Percentiles rank a stretch among this genome's conserved stretches.
These are phyloP conservation scores for Sordariomycetes sp. DNA, from an alignment of 2,329 filamentous ascomycete species.

Conservation along the genomic window DNA sequence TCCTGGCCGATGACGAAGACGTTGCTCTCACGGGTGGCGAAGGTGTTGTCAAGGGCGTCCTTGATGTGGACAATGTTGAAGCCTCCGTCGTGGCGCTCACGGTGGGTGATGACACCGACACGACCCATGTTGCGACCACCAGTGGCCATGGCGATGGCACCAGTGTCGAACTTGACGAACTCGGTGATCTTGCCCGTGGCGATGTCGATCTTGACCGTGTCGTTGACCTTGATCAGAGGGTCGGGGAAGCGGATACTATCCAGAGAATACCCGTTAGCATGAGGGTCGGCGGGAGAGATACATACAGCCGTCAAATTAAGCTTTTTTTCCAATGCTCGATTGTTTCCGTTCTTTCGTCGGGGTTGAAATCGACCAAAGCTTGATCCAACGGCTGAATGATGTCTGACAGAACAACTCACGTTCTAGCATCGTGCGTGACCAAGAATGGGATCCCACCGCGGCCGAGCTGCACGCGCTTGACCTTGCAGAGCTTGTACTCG, in stretches of 20 bases:
- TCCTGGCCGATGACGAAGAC: slow-evolving; percentile 98
- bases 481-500: slow-evolving; percentile 99
- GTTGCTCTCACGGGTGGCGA: slow-evolving; percentile 98
- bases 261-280: slow-evolving; percentile 24
- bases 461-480: slow-evolving; percentile 98
- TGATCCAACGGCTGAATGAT: slow-evolving; percentile 99
- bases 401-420: slow-evolving; percentile 85
- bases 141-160: slow-evolving; percentile 95
- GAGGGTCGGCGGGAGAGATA: slow-evolving; percentile 12
- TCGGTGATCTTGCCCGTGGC: slow-evolving; percentile 95
- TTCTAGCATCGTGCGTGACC: slow-evolving; percentile 99
- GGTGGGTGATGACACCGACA: slow-evolving; percentile 99
- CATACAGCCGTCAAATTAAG: slow-evolving; percentile 43
- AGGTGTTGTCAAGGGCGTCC: slow-evolving; percentile 99
- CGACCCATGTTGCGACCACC: slow-evolving; percentile 99
- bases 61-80: slow-evolving; percentile 99
- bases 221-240: slow-evolving; percentile 98
- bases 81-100: slow-evolving; percentile 98
- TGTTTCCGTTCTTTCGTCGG: slow-evolving; percentile 6
- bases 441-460: slow-evolving; percentile 99
- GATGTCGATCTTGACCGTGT: slow-evolving; percentile 98
- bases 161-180: slow-evolving; percentile 98
- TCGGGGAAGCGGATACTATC: slow-evolving; percentile 97
- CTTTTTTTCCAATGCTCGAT: slow-evolving; percentile 16
- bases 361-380: slow-evolving; percentile 70